Evolutionary conservation across 257 asterid genomes (phyloP), one percentile per base, ranked within the genome.

Genomic region (Nicotiana undulata): DNA sequence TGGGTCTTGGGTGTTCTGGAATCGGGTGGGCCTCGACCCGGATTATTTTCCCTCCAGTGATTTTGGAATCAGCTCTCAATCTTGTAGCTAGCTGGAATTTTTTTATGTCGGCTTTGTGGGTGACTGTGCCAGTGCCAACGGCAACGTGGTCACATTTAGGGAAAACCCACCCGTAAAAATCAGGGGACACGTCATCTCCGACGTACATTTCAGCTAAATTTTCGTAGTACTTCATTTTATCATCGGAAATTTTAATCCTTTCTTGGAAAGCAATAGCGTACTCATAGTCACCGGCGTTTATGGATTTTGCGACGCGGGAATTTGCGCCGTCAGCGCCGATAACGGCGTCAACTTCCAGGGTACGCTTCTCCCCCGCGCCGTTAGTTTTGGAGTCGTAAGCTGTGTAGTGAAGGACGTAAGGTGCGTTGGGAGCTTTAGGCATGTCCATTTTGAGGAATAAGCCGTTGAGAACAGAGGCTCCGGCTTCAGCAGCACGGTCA

Each of bases 261-360:
- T 95, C 98, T 61, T 95, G 98, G 81, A 95, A 95, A 20, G 98
- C 98, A 53, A 95, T 95, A 56, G 98, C 98, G 88, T 95, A 95
- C 76, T 93, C 98, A 83, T 93, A 95, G 31, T 92, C 98, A 9
- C 98, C 98, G 60, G 98, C 98, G 80, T 77, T 66, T 67, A 95
- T 95, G 67, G 91, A 86, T 16, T 95, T 95, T 0, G 98, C 98
- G 22, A 95, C 95, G 1, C 98, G 97, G 56, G 98, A 95, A 68
- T 95, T 95, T n/a, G 98, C 98, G 0, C 98, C 98, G 83, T 95
- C 97, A 22, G 98, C 98, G 6, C 98, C 98, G 61, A 95, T 88
- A 15, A 95, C 85, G 34, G 97, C 98, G 85, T 95, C 98, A 15
- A 95, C 98, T 63, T 93, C 95, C 4, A 95, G 79, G 0, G 89